Evolutionary conservation across 176 grass and related monocot species (phyloP).

Genomic region (Elymus sibiricus): DNA sequence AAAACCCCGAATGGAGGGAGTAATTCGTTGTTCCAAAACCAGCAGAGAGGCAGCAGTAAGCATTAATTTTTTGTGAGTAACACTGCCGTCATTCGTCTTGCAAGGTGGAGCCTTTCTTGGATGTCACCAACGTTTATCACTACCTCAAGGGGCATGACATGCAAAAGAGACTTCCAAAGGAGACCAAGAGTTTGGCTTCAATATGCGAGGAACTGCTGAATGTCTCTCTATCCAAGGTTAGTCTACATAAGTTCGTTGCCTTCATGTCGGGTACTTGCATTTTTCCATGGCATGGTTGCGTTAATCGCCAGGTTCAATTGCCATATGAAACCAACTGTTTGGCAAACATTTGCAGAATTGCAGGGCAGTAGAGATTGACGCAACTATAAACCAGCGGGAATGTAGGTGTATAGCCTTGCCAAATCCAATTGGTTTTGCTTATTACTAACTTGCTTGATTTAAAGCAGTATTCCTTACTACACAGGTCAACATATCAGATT

Average conservation of each 20-base stretch:
- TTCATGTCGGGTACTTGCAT: slow-evolving; percentile 10
- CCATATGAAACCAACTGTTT: background rate
- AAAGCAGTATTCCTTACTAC: background rate
- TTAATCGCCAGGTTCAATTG: background rate
- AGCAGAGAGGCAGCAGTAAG: background rate
- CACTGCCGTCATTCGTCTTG: slow-evolving; percentile 9
- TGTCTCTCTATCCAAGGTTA: slow-evolving; percentile 89
- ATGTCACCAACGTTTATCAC: slow-evolving; percentile 78
- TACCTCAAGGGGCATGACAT: slow-evolving; percentile 54
- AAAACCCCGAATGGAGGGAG: too few relatives aligned
- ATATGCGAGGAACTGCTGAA: slow-evolving; percentile 72
- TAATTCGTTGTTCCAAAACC: background rate
- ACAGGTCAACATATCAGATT: background rate
- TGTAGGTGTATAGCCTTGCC: background rate
- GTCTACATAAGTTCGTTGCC: background rate
- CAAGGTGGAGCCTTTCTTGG: slow-evolving; percentile 90
- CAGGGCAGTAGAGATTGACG: background rate
- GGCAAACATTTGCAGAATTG: background rate
- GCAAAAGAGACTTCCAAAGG: slow-evolving; percentile 61
- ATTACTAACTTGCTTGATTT: background rate
- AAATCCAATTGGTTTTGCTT: background rate
- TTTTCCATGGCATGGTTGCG: background rate
- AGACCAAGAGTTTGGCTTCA: slow-evolving; percentile 91
- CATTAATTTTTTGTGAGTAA: background rate
- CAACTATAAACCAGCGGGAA: background rate